Conservation (phyloP, 2,329 filamentous ascomycete genomes). For the Sphaerulina vaccinii region DNA sequence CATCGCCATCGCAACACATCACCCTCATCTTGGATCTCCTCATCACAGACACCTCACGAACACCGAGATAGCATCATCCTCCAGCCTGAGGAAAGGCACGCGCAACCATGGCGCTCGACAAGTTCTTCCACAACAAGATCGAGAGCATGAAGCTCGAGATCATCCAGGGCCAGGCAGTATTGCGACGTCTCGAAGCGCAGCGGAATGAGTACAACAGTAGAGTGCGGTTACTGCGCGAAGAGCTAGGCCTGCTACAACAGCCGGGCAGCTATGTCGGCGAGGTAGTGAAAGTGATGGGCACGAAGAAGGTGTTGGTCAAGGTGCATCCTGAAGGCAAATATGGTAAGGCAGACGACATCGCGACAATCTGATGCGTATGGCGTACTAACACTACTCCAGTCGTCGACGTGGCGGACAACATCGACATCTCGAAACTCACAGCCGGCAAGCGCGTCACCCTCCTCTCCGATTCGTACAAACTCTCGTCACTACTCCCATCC, state of each 20-base stretch:
- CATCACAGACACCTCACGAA: neutral
- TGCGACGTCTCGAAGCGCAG: slow-evolving; percentile 93
- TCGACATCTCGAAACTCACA: slow-evolving; percentile 93
- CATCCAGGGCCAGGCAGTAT: slow-evolving; percentile 93
- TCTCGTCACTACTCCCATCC: slow-evolving; percentile 97
- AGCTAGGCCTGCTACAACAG: slow-evolving; percentile 92
- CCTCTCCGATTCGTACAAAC: slow-evolving; percentile 95
- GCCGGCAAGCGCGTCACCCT: slow-evolving; percentile 96
- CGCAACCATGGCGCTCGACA: slow-evolving; percentile 91
- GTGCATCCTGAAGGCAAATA: slow-evolving; percentile 99
- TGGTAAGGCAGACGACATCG: slow-evolving; percentile 57
- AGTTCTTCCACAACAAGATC: slow-evolving; percentile 99
- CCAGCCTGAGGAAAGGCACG: slow-evolving; percentile 5
- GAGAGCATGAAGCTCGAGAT: slow-evolving; percentile 99
- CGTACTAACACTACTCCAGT: slow-evolving; percentile 54
- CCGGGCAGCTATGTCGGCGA: slow-evolving; percentile 97
- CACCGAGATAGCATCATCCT: neutral
- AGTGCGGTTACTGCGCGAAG: slow-evolving; percentile 89
- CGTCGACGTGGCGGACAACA: slow-evolving; percentile 89
- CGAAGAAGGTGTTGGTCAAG: slow-evolving; percentile 98
- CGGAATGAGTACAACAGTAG: slow-evolving; percentile 99
- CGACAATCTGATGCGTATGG: neutral
- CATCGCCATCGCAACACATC: neutral
- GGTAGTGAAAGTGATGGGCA: slow-evolving; percentile 99
- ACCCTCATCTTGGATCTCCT: slow-evolving; percentile 4